Evolutionary conservation across 345 rosid species (phyloP).

Genomic region (Litchi chinensis): DNA sequence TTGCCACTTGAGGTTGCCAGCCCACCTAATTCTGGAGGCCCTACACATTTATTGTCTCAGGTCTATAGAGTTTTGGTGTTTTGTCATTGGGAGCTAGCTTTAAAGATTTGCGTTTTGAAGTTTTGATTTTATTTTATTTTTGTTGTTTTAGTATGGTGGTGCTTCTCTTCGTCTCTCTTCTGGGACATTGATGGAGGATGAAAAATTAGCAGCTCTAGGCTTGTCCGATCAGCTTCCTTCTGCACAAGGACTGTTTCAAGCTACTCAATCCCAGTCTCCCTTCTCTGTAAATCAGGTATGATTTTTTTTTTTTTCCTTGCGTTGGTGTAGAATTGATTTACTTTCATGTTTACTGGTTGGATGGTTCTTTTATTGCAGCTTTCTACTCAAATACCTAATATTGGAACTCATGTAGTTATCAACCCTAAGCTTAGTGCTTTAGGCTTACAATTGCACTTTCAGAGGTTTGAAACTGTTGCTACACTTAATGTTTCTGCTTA

Average conservation of each 20-base stretch:
- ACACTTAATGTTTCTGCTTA: constrained; percentile 7
- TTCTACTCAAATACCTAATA: constrained; percentile 71
- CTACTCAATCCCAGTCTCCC: constrained; percentile 67
- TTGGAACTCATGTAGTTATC: constrained; percentile 79
- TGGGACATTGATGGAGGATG: constrained; percentile 76
- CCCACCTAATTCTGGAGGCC: constrained; percentile 69
- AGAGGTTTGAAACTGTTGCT: constrained; percentile 60
- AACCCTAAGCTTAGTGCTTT: constrained; percentile 70
- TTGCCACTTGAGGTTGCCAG: constrained; percentile 66
- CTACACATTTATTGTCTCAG: constrained; percentile 73
- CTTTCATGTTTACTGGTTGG: constrained; percentile 22
- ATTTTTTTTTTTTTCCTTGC: neutral
- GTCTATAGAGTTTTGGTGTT: constrained; percentile 40
- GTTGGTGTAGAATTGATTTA: neutral
- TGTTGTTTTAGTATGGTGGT: constrained; percentile 59
- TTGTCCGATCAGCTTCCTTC: constrained; percentile 85
- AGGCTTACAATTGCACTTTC: constrained; percentile 86
- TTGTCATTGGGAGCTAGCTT: neutral
- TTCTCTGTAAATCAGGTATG: constrained; percentile 71
- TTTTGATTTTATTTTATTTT: neutral
- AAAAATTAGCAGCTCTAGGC: constrained; percentile 68
- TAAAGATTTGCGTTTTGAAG: constrained; percentile 1
- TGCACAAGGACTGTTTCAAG: constrained; percentile 80
- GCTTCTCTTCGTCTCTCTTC: constrained; percentile 65
- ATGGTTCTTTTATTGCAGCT: constrained; percentile 48